Evolutionary conservation across 148 eudicot species (phyloP), one percentile per base, ranked within the genome.

Genomic region (Silene latifolia): DNA sequence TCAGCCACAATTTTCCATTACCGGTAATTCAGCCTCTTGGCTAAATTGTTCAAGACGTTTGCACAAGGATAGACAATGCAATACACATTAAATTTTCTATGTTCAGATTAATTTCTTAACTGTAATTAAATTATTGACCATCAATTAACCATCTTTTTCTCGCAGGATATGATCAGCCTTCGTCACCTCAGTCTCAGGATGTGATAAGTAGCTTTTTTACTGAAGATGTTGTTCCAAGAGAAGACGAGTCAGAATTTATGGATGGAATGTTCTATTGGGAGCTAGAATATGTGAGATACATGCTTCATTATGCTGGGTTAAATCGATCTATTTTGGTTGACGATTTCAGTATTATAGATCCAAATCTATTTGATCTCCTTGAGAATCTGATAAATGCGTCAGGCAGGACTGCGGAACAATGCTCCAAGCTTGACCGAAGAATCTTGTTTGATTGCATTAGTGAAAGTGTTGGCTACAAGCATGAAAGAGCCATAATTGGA

Each of bases 361-460:
- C 86, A 20, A 64, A 67, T 58, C 78, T 92, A 71, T 95, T 86
- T 67, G 87, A 89, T 71, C 80, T 79, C 72, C 79, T 88, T 74
- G 97, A 92, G 78, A 85, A 83, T 82, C 85, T 71, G 74, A 80
- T 79, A 65, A 63, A 27, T 24, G 71, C 71, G 27, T 76, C 86
- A 7, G 77, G 73, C 46, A 86, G 82, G 72, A 77, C 70, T 66
- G 53, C 62, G 72, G 91, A 89, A 71, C 86, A 85, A n/a, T 70
- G 67, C 67, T 73, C 85, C 72, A 86, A 82, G 76, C 79, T 81
- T 23, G 85, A 66, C 29, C 80, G 89, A 14, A 87, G 81, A 77
- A 74, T 86, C 32, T 66, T 95, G 75, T 90, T 95, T 60, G 92
- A 92, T 60, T 83, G 83, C 77, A 85, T 95, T 69, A 73, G 73